A percentile compares a stretch with the other conserved stretches of the same genome.
phyloP scores from a whole-genome alignment of 768 basidiomycete genomes.

The Suillus spraguei region DNA sequence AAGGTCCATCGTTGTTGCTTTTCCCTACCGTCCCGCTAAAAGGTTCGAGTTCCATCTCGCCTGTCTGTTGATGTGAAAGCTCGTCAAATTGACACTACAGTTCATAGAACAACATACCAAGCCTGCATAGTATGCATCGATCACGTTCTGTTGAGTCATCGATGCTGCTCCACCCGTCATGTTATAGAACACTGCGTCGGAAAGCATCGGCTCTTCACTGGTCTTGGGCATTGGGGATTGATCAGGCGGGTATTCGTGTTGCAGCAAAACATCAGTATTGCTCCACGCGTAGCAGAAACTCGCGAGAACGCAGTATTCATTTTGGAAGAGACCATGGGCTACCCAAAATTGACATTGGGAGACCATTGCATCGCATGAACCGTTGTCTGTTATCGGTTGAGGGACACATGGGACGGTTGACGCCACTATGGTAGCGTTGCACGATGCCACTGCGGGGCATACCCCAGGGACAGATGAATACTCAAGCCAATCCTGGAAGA shows the following conservation, averaged over 20 bases:
- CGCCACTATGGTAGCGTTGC: slow-evolving; percentile 12
- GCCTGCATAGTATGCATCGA: slow-evolving; percentile 24
- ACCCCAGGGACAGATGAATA: slow-evolving; percentile 23
- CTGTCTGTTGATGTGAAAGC: slow-evolving; percentile 16
- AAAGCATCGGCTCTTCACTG: slow-evolving; percentile 17
- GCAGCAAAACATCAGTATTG: slow-evolving; percentile 23
- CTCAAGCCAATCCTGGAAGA: slow-evolving; percentile 25
- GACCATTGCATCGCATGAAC: slow-evolving; percentile 22
- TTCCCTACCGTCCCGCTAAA: slow-evolving; percentile 11
- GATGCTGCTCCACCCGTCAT: slow-evolving; percentile 21
- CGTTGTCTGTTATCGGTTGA: slow-evolving; percentile 25
- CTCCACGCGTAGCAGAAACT: slow-evolving; percentile 29
- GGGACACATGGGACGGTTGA: slow-evolving; percentile 18
- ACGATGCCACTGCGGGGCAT: slow-evolving; percentile 21
- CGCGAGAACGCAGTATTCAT: slow-evolving; percentile 26
- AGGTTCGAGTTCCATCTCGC: slow-evolving; percentile 17
- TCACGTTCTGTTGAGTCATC: slow-evolving; percentile 24
- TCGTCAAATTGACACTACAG: not conserved
- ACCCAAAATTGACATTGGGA: slow-evolving; percentile 23
- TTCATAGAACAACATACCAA: slow-evolving; percentile 17
- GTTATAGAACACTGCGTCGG: slow-evolving; percentile 21
- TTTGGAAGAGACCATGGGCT: slow-evolving; percentile 25
- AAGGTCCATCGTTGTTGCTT: slow-evolving; percentile 22
- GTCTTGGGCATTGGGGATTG: slow-evolving; percentile 14
- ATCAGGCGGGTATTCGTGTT: slow-evolving; percentile 18